Base-by-base conservation (phyloP, 2,329 filamentous ascomycete genomes). In the Trichoderma breve region DNA sequence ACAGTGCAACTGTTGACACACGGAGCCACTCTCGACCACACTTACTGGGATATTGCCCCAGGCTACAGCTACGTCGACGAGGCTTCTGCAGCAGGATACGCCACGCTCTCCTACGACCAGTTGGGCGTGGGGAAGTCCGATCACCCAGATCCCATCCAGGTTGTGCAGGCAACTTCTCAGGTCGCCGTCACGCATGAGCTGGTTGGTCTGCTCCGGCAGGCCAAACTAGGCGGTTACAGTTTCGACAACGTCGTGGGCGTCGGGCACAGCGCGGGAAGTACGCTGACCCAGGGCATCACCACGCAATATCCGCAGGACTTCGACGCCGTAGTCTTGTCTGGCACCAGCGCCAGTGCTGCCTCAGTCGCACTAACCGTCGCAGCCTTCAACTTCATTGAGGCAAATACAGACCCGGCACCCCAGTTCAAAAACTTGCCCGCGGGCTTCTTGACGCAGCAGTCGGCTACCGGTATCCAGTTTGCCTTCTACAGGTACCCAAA, bases 1-100 rank as follows among this genome's bases (percentile, higher is more conserved):
- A 66, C 63, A 26, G 47, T 66, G n/a, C 63, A 57, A 18, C 63
- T 66, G 30, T 36, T 66, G 30, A 57, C 63, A 24, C 63, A 66
- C 47, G 63, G 63, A 34, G 63, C 63, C 47, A 66, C 63, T 12
- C 63, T 66, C 63, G 63, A 66, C 21, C 47, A 66, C 63, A 66
- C 21, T 28, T 66, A 66, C 47, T 66, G 63, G 63, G 47, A 66
- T 15, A 57, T 66, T 5, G 47, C 47, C 21, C 63, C 47, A n/a
- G 47, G 47, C 21, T 28, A 66, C 47, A 66, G 63, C 63, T 66
- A 66, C 30, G 47, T 66, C 63, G 63, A 66, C 21, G 63, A 26
- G 9, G 63, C 63, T n/a, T 30, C 63, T 28, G 30, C 47, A 55
- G 63, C 63, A n/a, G 63, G 47, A 18, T 39, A 66, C 32, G 63